Percentiles rank a stretch among this genome's conserved stretches.
Conservation (phyloP, 352 stramenopile species). For the Nannochloropsis limnetica region DNA sequence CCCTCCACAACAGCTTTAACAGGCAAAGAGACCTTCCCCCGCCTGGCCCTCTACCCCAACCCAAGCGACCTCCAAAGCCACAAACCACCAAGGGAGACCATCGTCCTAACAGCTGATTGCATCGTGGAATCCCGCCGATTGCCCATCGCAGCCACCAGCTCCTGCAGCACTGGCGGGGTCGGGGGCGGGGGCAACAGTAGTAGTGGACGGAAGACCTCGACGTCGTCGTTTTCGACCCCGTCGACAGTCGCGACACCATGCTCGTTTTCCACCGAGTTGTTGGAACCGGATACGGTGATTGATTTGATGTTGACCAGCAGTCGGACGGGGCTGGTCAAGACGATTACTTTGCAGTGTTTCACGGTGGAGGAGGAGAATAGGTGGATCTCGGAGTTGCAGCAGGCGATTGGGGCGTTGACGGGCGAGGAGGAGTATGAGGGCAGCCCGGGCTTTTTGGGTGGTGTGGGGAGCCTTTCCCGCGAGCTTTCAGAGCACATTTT, state of each 20-base stretch:
- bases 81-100: neutral
- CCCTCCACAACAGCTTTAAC: neutral
- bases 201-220: conserved; percentile 2
- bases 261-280: neutral
- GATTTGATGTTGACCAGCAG: conserved; percentile 11
- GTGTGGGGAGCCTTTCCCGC: neutral
- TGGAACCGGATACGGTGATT: conserved; percentile 16
- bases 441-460: neutral
- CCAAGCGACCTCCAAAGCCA: neutral
- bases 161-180: neutral
- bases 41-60: neutral
- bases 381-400: conserved; percentile 26
- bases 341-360: neutral
- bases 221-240: neutral
- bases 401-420: neutral
- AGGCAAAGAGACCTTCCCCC: neutral
- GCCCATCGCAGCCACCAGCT: neutral
- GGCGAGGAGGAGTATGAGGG: neutral
- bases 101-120: neutral
- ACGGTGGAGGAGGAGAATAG: conserved; percentile 17
- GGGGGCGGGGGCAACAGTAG: neutral
- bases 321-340: neutral
- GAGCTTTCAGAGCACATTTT: conserved; percentile 24
- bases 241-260: neutral
- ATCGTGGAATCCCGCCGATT: neutral